Percentiles rank a stretch among this genome's conserved stretches.
These are phyloP conservation scores for Penicillium mononematosum DNA, from an alignment of 495 filamentous ascomycete genomes.

Conservation along the genomic window DNA sequence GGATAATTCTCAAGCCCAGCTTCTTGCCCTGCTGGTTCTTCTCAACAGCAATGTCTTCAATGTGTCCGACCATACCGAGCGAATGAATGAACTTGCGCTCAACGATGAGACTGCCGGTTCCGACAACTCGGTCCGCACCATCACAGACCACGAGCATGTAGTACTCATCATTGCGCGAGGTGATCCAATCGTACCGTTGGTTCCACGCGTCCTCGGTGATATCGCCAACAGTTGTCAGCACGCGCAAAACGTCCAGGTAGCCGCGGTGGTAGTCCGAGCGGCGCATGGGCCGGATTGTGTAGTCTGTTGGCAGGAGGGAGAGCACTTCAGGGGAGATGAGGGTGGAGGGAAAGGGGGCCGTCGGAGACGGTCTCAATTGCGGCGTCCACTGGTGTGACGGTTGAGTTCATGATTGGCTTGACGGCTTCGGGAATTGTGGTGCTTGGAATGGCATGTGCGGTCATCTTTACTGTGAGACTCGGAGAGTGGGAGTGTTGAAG, in stretches of 20 bases:
- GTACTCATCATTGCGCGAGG: conserved; percentile 73
- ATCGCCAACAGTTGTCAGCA: conserved; percentile 90
- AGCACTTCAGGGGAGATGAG: conserved; percentile 77
- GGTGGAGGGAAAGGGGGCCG: conserved; percentile 64
- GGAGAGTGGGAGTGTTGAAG: conserved; percentile 5
- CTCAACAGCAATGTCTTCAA: conserved; percentile 95
- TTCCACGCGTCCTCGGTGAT: conserved; percentile 73
- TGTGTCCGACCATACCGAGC: conserved; percentile 75
- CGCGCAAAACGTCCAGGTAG: conserved; percentile 87
- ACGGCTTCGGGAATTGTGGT: conserved; percentile 17
- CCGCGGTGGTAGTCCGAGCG: conserved; percentile 69
- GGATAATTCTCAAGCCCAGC: conserved; percentile 86
- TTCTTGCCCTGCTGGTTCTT: conserved; percentile 97
- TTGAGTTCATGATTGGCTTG: conserved; percentile 31
- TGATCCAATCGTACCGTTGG: conserved; percentile 82
- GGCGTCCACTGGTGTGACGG: conserved; percentile 49
- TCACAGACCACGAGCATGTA: conserved; percentile 83
- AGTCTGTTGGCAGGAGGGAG: conserved; percentile 70
- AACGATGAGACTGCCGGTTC: conserved; percentile 84
- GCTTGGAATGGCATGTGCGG: conserved; percentile 16
- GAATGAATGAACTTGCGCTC: conserved; percentile 55
- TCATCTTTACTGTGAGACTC: conserved; percentile 15
- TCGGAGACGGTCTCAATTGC: conserved; percentile 39
- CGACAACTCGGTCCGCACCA: conserved; percentile 67
- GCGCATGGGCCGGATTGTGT: conserved; percentile 77